phyloP scores from a whole-genome alignment of 257 asterid genomes.

The Gentiana dahurica region DNA sequence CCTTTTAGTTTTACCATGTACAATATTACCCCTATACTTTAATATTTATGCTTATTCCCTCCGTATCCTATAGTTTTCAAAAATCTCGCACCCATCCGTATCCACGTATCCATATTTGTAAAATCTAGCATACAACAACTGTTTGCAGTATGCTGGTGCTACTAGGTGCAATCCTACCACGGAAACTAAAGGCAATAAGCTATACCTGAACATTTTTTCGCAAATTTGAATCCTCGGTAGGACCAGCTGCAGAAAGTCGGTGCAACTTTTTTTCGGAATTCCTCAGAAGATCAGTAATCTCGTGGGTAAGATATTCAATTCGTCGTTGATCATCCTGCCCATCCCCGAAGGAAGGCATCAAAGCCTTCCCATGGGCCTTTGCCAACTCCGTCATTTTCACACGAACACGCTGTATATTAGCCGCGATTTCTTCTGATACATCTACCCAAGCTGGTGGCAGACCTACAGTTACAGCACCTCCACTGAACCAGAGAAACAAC shows the following conservation, averaged over 20 bases:
- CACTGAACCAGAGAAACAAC: constrained; percentile 29
- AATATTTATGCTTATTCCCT: too few species aligned
- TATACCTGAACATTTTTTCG: constrained; percentile 97
- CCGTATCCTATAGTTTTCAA: too few species aligned
- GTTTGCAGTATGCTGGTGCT: too few species aligned
- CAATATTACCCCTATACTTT: too few species aligned
- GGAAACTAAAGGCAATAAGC: constrained; percentile 3
- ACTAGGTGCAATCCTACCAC: too few species aligned
- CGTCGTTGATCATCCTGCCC: constrained; percentile 91
- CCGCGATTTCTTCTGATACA: constrained; percentile 84
- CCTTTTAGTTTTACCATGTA: too few species aligned
- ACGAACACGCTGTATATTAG: constrained; percentile 65
- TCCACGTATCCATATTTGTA: too few species aligned
- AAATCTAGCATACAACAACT: too few species aligned
- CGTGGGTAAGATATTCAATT: constrained; percentile 86
- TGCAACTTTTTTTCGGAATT: constrained; percentile 73
- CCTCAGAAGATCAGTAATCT: constrained; percentile 73
- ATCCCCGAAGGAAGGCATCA: constrained; percentile 99
- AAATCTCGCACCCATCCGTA: too few species aligned
- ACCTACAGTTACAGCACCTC: constrained; percentile 83
- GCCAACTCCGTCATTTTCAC: constrained; percentile 77
- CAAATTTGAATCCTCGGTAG: constrained; percentile 87
- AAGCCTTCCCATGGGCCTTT: constrained; percentile 98
- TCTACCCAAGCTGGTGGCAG: constrained; percentile 99
- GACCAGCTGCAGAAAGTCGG: constrained; percentile 77